A percentile compares a stretch with the other conserved stretches of the same genome.
Evolutionary conservation across 2,329 filamentous ascomycete species (phyloP).

Genomic region (Fusarium albidum): DNA sequence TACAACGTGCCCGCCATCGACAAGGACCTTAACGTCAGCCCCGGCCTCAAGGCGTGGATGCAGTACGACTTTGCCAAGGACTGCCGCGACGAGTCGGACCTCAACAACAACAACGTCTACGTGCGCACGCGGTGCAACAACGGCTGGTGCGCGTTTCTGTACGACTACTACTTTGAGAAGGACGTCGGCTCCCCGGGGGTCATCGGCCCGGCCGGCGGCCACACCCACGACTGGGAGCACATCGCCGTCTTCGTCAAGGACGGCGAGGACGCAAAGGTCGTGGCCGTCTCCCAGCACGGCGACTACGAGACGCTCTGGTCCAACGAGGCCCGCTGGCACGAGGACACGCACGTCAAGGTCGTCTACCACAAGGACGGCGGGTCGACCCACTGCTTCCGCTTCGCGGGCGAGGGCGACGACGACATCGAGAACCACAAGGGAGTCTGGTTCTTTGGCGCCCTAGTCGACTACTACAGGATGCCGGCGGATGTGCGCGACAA

Average conservation of each 20-base stretch:
- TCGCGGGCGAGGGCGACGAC: constrained; percentile 37
- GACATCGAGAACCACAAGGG: constrained; percentile 45
- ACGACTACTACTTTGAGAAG: constrained; percentile 59
- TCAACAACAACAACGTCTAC: constrained; percentile 53
- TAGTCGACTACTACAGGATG: constrained; percentile 45
- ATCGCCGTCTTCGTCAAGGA: constrained; percentile 18
- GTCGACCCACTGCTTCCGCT: constrained; percentile 48
- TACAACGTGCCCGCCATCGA: constrained; percentile 52
- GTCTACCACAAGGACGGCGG: constrained; percentile 50
- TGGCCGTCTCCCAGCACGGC: constrained; percentile 19
- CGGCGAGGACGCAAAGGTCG: constrained; percentile 20
- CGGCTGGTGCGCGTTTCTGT: constrained; percentile 54
- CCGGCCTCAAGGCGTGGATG: constrained; percentile 43
- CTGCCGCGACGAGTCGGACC: constrained; percentile 46
- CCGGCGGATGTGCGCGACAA: constrained; percentile 18
- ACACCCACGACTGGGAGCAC: constrained; percentile 29
- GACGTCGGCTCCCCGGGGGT: neutral
- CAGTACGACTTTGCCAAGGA: constrained; percentile 34
- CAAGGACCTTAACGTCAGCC: constrained; percentile 42
- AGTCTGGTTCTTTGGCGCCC: constrained; percentile 43
- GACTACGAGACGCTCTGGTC: constrained; percentile 14
- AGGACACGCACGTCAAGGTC: constrained; percentile 44
- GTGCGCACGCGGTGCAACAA: constrained; percentile 53
- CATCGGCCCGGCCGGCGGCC: constrained; percentile 1
- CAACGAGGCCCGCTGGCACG: constrained; percentile 8